Evolutionary conservation across 179 eudicot genomes (phyloP).

Genomic region (Silene noctiflora): DNA sequence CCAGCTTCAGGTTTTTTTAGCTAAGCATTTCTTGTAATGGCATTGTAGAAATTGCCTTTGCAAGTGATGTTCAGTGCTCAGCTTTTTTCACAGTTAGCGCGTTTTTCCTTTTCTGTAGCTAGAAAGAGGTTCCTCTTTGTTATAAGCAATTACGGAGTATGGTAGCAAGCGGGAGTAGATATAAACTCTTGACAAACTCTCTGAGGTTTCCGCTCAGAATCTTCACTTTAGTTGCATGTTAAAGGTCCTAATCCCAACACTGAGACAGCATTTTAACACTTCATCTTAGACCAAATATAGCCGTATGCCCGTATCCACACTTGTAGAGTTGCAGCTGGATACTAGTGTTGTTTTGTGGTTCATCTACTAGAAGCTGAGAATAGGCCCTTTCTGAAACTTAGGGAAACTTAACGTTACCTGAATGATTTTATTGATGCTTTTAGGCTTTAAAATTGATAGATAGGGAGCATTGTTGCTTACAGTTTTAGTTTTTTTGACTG

Average conservation of each 20-base stretch:
- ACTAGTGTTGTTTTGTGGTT: too few species aligned
- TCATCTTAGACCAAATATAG: too few species aligned
- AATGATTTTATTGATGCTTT: not conserved
- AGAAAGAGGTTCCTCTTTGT: not conserved
- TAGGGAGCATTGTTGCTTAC: not conserved
- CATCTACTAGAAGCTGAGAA: too few species aligned
- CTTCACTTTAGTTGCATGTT: too few species aligned
- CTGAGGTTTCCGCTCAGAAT: not conserved
- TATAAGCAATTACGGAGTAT: too few species aligned
- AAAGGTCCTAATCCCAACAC: too few species aligned
- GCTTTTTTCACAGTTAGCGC: not conserved
- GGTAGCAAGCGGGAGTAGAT: not conserved
- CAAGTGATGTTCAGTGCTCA: not conserved
- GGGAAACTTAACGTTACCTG: not conserved
- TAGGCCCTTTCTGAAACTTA: too few species aligned
- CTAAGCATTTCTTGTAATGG: not conserved
- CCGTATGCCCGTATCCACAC: too few species aligned
- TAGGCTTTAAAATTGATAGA: not conserved
- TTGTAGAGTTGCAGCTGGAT: too few species aligned
- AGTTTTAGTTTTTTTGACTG: not conserved
- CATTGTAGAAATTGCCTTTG: not conserved
- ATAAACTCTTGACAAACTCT: not conserved
- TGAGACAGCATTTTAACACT: too few species aligned
- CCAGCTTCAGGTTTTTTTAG: too few species aligned
- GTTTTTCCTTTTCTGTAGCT: not conserved